These are phyloP conservation scores for Primulina huaijiensis DNA, from an alignment of 257 asterid genomes.

Conservation along the genomic window DNA sequence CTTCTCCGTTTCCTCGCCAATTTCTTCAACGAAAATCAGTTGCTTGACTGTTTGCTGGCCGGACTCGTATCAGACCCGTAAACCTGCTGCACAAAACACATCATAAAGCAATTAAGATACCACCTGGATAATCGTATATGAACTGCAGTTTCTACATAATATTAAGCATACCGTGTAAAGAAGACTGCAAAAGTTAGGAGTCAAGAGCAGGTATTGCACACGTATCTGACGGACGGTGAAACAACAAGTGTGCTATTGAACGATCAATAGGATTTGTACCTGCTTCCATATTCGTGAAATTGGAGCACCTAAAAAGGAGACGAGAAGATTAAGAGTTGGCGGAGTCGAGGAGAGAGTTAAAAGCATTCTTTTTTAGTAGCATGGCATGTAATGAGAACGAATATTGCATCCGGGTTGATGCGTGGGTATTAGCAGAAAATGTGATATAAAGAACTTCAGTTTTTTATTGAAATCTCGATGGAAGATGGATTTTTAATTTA, in stretches of 20 bases:
- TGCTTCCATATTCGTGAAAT: slow-evolving; percentile 18
- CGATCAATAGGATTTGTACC: not conserved
- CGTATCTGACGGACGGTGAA: slow-evolving; percentile 44
- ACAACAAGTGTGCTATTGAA: slow-evolving; percentile 50
- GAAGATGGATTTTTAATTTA: not conserved
- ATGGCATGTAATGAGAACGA: not conserved
- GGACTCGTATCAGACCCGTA: slow-evolving; percentile 27
- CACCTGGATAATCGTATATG: not conserved
- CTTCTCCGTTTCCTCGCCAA: slow-evolving; percentile 8
- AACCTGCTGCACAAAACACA: slow-evolving; percentile 32
- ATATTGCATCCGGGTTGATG: not conserved
- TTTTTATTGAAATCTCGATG: not conserved
- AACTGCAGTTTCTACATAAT: not conserved
- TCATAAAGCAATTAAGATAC: not conserved
- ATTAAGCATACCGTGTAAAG: slow-evolving; percentile 28
- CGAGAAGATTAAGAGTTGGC: not conserved
- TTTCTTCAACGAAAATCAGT: slow-evolving; percentile 21
- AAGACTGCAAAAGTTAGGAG: slow-evolving; percentile 18
- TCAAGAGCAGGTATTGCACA: slow-evolving; percentile 27
- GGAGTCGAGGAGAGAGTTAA: not conserved
- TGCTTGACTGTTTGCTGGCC: slow-evolving; percentile 25
- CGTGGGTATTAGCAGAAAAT: not conserved
- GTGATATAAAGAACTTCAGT: not conserved
- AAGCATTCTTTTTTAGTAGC: not conserved
- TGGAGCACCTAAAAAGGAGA: slow-evolving; percentile 32